These are phyloP conservation scores for Xylaria venustula DNA, from an alignment of 495 filamentous ascomycete species.

Conservation along the genomic window DNA sequence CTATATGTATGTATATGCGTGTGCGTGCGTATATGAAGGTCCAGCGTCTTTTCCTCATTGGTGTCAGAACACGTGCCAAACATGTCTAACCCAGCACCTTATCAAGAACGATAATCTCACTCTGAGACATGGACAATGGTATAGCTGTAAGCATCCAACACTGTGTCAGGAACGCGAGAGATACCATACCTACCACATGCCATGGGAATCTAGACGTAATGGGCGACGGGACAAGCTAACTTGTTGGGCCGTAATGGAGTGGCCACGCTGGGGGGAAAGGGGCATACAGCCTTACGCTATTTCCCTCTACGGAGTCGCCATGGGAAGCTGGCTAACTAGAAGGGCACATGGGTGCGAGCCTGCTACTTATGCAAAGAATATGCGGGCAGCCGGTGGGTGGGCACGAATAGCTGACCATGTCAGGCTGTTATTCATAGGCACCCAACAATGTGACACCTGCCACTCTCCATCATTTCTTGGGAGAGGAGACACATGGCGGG, in stretches of 20 bases:
- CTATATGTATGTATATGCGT: neutral
- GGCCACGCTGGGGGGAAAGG: neutral
- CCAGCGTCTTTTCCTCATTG: neutral
- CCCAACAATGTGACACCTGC: conserved; percentile 13
- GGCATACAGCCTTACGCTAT: conserved; percentile 7
- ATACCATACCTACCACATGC: neutral
- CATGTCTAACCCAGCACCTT: neutral
- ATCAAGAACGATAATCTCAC: neutral
- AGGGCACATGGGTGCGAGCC: conserved; percentile 8
- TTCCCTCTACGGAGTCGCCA: neutral
- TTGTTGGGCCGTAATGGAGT: conserved; percentile 10
- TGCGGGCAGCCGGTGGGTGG: conserved; percentile 1
- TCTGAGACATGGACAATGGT: conserved; percentile 5
- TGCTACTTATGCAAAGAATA: conserved; percentile 13
- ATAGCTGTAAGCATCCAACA: neutral
- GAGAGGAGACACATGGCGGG: neutral
- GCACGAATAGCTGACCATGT: conserved; percentile 8
- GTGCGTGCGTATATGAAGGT: neutral
- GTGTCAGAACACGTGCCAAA: conserved; percentile 13
- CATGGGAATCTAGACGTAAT: too few species aligned
- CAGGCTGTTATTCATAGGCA: conserved; percentile 12
- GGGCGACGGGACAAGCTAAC: neutral
- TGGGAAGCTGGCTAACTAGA: neutral
- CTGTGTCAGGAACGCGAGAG: conserved; percentile 1
- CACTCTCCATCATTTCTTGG: neutral